Conservation (phyloP, 176 grass and related monocot species). For the Triticum urartu region DNA sequence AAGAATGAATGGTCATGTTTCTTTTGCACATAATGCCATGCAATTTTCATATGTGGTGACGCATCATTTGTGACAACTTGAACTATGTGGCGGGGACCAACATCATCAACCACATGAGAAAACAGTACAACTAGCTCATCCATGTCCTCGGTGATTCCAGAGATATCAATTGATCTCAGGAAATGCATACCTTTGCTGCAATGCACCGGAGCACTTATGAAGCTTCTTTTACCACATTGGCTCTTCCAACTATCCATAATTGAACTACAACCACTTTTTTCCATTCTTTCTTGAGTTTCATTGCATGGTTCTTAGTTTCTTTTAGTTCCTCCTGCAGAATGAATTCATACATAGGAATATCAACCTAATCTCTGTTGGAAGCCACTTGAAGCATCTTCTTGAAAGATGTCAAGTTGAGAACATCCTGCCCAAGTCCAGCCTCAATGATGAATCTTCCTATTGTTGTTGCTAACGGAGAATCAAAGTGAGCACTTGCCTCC, state of each 20-base stretch:
- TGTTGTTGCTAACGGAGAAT: constrained; percentile 37
- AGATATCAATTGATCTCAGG: constrained; percentile 69
- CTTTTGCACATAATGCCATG: constrained; percentile 50
- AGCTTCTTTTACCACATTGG: constrained; percentile 46
- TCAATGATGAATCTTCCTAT: constrained; percentile 68
- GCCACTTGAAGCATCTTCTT: constrained; percentile 50
- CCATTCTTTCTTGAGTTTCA: constrained; percentile 59
- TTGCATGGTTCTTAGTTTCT: constrained; percentile 45
- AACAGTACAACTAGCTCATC: constrained; percentile 47
- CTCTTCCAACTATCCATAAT: constrained; percentile 67
- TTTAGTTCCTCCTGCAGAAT: constrained; percentile 61
- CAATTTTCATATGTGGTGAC: constrained; percentile 60
- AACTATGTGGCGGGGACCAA: constrained; percentile 60
- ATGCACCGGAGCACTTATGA: constrained; percentile 59
- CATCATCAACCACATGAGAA: constrained; percentile 49
- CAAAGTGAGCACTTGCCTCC: constrained; percentile 27
- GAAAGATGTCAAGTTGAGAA: constrained; percentile 60
- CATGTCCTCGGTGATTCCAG: constrained; percentile 44
- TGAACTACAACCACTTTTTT: constrained; percentile 52
- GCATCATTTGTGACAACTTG: constrained; percentile 66
- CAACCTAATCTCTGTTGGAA: neutral
- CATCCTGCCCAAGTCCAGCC: constrained; percentile 54
- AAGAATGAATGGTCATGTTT: constrained; percentile 44
- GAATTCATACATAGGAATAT: constrained; percentile 45
- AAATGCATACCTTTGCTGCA: constrained; percentile 60